Percentiles rank a stretch among this genome's conserved stretches.
Conservation (phyloP, 768 basidiomycete genomes). For the Suillus tomentosus region DNA sequence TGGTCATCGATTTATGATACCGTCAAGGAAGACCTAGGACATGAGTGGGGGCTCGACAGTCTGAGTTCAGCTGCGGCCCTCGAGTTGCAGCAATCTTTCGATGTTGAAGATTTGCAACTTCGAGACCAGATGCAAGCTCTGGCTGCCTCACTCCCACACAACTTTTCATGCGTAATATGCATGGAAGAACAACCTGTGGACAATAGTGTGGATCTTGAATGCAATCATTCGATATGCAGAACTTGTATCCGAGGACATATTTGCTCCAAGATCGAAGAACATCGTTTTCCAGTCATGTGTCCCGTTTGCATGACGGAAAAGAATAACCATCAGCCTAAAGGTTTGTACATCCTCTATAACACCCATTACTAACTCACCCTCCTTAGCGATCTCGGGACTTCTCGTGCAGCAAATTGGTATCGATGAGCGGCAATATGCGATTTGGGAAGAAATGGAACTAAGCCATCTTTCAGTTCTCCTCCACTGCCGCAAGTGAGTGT, state of each 20-base stretch:
- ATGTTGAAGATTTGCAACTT: slow-evolving; percentile 43
- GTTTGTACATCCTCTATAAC: slow-evolving; percentile 25
- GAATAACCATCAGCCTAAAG: slow-evolving; percentile 28
- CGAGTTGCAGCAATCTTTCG: slow-evolving; percentile 38
- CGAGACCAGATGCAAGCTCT: slow-evolving; percentile 38
- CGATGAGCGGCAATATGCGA: slow-evolving; percentile 39
- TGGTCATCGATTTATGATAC: neutral
- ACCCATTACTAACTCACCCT: neutral
- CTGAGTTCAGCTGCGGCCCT: slow-evolving; percentile 26
- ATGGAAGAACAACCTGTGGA: slow-evolving; percentile 49
- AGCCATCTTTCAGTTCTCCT: slow-evolving; percentile 43
- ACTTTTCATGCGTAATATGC: slow-evolving; percentile 61
- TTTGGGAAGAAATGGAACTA: slow-evolving; percentile 51
- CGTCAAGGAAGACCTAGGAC: neutral
- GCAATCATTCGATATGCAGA: slow-evolving; percentile 56
- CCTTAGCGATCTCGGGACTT: slow-evolving; percentile 40
- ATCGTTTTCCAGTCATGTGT: slow-evolving; percentile 61
- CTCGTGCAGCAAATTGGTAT: slow-evolving; percentile 50
- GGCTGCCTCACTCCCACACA: slow-evolving; percentile 26
- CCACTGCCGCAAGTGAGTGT: slow-evolving; percentile 52
- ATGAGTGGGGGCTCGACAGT: slow-evolving; percentile 11
- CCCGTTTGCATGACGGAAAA: slow-evolving; percentile 50
- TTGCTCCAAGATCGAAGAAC: slow-evolving; percentile 48
- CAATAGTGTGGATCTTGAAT: slow-evolving; percentile 45
- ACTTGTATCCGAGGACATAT: slow-evolving; percentile 49